phyloP scores from a whole-genome alignment of 345 rosid genomes.

The Eucalyptus erythrocorys region DNA sequence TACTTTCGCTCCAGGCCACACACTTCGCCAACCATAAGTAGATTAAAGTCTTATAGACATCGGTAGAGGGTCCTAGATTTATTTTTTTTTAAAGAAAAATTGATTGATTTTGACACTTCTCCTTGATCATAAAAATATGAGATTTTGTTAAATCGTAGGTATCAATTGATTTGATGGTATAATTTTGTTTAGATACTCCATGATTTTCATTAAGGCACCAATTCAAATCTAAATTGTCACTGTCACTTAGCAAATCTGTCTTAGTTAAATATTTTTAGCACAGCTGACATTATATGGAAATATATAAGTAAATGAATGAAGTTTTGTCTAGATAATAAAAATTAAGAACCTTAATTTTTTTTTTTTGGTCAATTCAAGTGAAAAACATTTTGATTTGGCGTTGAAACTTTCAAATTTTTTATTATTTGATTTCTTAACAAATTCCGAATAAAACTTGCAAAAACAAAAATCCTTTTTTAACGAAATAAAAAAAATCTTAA shows the following conservation, averaged over 20 bases:
- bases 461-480: no score
- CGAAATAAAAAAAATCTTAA: no score
- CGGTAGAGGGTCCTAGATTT: neutral
- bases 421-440: no score
- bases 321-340: no score
- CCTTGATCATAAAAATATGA: no score
- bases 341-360: no score
- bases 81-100: rapidly evolving
- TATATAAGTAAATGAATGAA: neutral
- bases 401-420: no score
- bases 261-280: rapidly evolving
- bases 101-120: no score
- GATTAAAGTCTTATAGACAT: neutral
- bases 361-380: no score
- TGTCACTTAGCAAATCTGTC: neutral
- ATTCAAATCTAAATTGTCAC: neutral
- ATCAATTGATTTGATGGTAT: rapidly evolving
- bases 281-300: no score
- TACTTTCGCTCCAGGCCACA: neutral
- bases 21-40: neutral
- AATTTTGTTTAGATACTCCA: no score
- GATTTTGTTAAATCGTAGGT: neutral
- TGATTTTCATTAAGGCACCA: rapidly evolving
- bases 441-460: neutral
- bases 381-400: neutral